Evolutionary conservation across 805 yeast species (phyloP).

Genomic region (Starmerella powellii): DNA sequence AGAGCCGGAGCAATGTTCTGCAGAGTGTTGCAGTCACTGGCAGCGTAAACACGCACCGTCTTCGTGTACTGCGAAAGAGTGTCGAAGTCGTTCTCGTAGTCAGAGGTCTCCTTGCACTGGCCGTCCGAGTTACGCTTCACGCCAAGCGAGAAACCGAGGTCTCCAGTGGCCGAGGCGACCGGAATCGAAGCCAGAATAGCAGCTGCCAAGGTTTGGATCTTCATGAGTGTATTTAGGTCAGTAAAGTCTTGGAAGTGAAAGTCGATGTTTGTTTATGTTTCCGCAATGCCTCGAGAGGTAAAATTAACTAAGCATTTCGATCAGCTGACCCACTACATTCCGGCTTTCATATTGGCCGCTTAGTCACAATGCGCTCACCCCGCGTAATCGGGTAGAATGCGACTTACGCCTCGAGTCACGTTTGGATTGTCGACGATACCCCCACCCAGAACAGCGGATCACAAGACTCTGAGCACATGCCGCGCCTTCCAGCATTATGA

Average conservation of each 20-base stretch:
- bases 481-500: no score
- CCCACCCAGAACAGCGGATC: no score
- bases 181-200: constrained; percentile 35
- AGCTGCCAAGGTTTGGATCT: constrained; percentile 36
- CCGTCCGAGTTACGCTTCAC: constrained; percentile 59
- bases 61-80: constrained; percentile 46
- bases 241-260: background rate
- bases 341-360: no score
- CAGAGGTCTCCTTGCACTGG: constrained; percentile 58
- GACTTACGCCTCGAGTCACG: no score
- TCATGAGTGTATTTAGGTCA: constrained; percentile 16
- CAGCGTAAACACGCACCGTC: constrained; percentile 76
- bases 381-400: no score
- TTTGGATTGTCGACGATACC: no score
- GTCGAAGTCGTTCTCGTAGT: constrained; percentile 58
- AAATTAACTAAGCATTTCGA: no score
- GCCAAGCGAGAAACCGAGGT: constrained; percentile 77
- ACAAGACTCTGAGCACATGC: no score
- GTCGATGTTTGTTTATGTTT: constrained; percentile 1
- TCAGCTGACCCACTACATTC: background rate
- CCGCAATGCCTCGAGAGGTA: constrained; percentile 5
- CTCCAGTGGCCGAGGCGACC: constrained; percentile 45
- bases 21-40: constrained; percentile 86
- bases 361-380: background rate
- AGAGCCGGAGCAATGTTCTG: constrained; percentile 78